phyloP scores from a whole-genome alignment of 306 rosid genomes.

The Trifolium dubium region DNA sequence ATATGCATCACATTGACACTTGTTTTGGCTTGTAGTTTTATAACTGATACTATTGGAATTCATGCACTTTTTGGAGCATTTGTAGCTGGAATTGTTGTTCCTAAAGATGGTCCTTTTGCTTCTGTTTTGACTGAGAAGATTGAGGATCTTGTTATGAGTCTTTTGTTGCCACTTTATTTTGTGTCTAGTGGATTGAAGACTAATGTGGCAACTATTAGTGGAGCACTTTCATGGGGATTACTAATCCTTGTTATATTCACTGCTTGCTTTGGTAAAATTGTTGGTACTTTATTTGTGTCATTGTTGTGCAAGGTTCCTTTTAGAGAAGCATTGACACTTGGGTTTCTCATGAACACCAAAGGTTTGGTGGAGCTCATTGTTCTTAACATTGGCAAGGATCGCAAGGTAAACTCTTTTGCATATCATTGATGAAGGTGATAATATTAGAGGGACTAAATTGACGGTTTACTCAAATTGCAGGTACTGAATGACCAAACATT shows the following conservation, averaged over 20 bases:
- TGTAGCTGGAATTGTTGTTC: slow-evolving; percentile 52
- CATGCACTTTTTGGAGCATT: slow-evolving; percentile 53
- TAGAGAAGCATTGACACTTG: slow-evolving; percentile 68
- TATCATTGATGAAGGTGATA: no score
- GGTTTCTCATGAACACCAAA: slow-evolving; percentile 80
- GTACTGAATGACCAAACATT: slow-evolving; percentile 71
- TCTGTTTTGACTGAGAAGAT: slow-evolving; percentile 42
- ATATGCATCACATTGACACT: slow-evolving; percentile 45
- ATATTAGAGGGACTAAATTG: neutral
- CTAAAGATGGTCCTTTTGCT: slow-evolving; percentile 63
- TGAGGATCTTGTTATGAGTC: slow-evolving; percentile 50
- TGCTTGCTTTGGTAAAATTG: slow-evolving; percentile 73
- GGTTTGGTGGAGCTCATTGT: slow-evolving; percentile 84
- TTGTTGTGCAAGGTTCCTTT: slow-evolving; percentile 53
- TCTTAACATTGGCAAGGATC: slow-evolving; percentile 79
- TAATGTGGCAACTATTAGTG: slow-evolving; percentile 66
- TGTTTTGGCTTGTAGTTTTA: slow-evolving; percentile 46
- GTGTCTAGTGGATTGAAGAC: slow-evolving; percentile 63
- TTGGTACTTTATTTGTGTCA: slow-evolving; percentile 57
- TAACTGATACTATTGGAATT: slow-evolving; percentile 50
- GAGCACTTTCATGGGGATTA: slow-evolving; percentile 64
- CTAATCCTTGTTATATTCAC: slow-evolving; percentile 59
- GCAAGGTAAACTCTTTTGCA: slow-evolving; percentile 53
- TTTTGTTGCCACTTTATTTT: slow-evolving; percentile 54
- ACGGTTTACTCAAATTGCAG: slow-evolving; percentile 39